A percentile compares a stretch with the other conserved stretches of the same genome.
phyloP scores from a whole-genome alignment of 257 asterid species.

The Solanum chiquidenum region DNA sequence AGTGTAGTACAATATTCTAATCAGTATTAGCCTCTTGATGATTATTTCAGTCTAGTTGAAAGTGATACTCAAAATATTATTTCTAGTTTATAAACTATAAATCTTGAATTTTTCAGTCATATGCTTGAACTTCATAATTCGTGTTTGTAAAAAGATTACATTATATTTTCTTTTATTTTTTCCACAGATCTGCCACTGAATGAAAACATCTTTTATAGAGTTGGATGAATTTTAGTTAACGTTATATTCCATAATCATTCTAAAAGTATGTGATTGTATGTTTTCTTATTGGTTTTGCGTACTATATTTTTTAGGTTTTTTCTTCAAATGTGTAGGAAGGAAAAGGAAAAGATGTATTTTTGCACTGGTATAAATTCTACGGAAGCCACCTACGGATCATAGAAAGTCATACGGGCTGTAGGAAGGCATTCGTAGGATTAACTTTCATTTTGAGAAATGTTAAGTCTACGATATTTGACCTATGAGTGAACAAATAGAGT shows the following conservation, averaged over 20 bases:
- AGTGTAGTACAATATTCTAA: not conserved
- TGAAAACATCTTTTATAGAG: not conserved
- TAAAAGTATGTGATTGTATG: no score
- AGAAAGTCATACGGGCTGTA: not conserved
- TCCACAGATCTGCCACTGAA: not conserved
- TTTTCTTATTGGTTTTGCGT: not conserved
- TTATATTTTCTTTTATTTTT: no score
- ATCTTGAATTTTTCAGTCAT: not conserved
- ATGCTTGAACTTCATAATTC: not conserved
- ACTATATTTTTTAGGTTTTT: not conserved
- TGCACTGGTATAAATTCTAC: no score
- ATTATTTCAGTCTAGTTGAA: not conserved
- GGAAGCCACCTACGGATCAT: not conserved
- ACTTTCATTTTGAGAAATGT: not conserved
- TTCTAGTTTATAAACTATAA: not conserved
- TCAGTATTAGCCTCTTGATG: not conserved
- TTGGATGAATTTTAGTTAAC: not conserved
- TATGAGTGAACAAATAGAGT: not conserved
- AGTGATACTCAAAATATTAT: not conserved
- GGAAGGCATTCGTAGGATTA: not conserved
- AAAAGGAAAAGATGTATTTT: not conserved
- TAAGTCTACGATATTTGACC: not conserved
- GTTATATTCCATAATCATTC: not conserved
- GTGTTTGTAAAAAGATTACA: not conserved
- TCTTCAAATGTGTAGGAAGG: not conserved